These are phyloP conservation scores for Myxozyma melibiosi DNA, from an alignment of 805 yeast genomes.

Conservation along the genomic window DNA sequence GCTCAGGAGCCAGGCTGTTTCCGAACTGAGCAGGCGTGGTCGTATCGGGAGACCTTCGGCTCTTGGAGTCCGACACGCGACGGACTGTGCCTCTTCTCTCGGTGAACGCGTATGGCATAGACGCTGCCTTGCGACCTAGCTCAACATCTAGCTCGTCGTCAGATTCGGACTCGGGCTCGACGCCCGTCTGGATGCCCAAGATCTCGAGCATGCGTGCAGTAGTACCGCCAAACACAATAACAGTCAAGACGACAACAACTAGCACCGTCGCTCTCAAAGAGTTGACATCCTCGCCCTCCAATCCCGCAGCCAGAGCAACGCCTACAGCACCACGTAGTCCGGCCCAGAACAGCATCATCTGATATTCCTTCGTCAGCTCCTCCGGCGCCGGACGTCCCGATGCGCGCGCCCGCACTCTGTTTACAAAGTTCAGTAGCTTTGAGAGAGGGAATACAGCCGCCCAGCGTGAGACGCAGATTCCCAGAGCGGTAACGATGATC, in stretches of 20 bases:
- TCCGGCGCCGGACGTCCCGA: conserved; percentile 54
- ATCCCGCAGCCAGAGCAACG: conserved; percentile 96
- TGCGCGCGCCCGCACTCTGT: conserved; percentile 56
- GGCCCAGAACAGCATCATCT: conserved; percentile 99
- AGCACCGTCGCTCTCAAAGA: conserved; percentile 90
- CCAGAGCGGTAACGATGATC: conserved; percentile 80
- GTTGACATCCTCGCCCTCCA: conserved; percentile 90
- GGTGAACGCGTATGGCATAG: background rate
- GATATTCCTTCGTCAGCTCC: conserved; percentile 92
- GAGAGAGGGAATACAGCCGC: conserved; percentile 96
- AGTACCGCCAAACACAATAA: conserved; percentile 95
- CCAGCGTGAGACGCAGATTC: conserved; percentile 95
- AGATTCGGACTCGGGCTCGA: conserved; percentile 73
- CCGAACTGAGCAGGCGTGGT: background rate
- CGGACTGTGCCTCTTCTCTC: background rate
- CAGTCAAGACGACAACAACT: conserved; percentile 97
- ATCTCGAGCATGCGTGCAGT: conserved; percentile 98
- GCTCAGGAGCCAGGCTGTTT: background rate
- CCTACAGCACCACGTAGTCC: conserved; percentile 99
- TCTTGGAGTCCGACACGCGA: background rate
- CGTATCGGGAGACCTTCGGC: conserved; percentile 12
- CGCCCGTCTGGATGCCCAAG: conserved; percentile 88
- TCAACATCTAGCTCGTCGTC: conserved; percentile 21
- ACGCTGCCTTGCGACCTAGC: background rate
- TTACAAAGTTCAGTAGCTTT: conserved; percentile 75